Base-by-base conservation (phyloP, 305 asterid species). In the Fraxinus sp. region DNA sequence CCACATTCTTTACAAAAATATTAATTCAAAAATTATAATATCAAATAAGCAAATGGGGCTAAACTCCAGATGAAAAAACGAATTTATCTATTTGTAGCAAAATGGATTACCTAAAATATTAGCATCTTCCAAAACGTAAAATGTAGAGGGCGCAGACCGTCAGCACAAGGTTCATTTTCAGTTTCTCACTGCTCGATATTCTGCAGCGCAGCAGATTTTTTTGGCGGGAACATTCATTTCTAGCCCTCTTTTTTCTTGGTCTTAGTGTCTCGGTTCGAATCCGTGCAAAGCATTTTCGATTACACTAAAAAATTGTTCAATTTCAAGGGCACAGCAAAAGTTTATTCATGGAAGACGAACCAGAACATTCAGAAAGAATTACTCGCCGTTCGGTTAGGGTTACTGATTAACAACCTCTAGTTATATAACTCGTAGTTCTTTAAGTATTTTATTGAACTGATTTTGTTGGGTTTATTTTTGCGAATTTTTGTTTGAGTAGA, bases 331-430 rank as follows among this genome's bases (percentile, higher is more conserved):
- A 26, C 73, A 9, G 73, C 73, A 66, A 26, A 66, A 80, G 24
- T 78, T 52, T 52, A 7, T 72, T 62, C 81, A 93, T 95, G 98
- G 98, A 91, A 76, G 95, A 92, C 80, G 98, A 90, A 77, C 94
- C 89, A 46, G 82, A 79, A 78, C 88, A 80, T 46, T 89, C 94
- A 80, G 94, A 90, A 78, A 84, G 91, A 30, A 85, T 84, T 13
- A 82, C 89, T 86, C 97, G 95, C 83, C 97, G 97, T 49, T 91
- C 93, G 91, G 98, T 95, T 73, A 89, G 95, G 75, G 39, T 91
- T 80, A 41, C 3, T 20, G 26, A 30, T 3, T 57, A 0, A 33
- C 24, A 43, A 81, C 33, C 32, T 62, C 18, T 24, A 22, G 30
- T 79, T 64, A 2, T 79, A 28, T 74, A 26, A 1, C 1, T 6